Percentiles rank a stretch among this genome's conserved stretches.
Evolutionary conservation across 2,329 filamentous ascomycete genomes (phyloP).

Genomic region (Xylaria arbuscula): DNA sequence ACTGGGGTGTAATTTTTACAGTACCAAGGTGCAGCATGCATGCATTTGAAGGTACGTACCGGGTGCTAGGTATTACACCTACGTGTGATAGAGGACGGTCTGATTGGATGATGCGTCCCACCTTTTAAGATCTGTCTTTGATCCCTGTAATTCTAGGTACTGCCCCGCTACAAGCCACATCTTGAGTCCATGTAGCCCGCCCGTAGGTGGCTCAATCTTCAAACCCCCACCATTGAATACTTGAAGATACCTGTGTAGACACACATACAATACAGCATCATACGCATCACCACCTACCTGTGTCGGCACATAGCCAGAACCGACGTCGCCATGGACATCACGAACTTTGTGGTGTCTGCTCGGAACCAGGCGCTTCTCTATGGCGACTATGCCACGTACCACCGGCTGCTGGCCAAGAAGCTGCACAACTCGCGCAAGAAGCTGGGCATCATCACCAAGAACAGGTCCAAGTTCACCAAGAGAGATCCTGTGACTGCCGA

Average conservation of each 20-base stretch:
- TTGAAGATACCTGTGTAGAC: neutral
- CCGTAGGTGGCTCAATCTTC: neutral
- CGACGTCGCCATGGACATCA: slow-evolving; percentile 80
- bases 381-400: slow-evolving; percentile 89
- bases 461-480: slow-evolving; percentile 84
- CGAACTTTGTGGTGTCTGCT: slow-evolving; percentile 80
- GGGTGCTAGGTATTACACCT: no score
- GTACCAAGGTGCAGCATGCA: no score
- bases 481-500: slow-evolving; percentile 77
- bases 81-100: no score
- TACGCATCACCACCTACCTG: neutral
- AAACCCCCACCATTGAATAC: slow-evolving; percentile 9
- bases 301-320: neutral
- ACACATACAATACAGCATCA: neutral
- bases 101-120: no score
- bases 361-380: slow-evolving; percentile 86
- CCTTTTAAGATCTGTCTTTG: no score
- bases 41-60: no score
- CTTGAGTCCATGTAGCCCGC: no score
- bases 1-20: neutral
- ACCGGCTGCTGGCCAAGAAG: slow-evolving; percentile 80
- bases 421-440: slow-evolving; percentile 86
- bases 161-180: slow-evolving; percentile 12
- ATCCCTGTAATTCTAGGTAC: neutral
- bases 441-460: slow-evolving; percentile 83